phyloP scores from a whole-genome alignment of 495 filamentous ascomycete genomes.

The Podospora tetraspora region DNA sequence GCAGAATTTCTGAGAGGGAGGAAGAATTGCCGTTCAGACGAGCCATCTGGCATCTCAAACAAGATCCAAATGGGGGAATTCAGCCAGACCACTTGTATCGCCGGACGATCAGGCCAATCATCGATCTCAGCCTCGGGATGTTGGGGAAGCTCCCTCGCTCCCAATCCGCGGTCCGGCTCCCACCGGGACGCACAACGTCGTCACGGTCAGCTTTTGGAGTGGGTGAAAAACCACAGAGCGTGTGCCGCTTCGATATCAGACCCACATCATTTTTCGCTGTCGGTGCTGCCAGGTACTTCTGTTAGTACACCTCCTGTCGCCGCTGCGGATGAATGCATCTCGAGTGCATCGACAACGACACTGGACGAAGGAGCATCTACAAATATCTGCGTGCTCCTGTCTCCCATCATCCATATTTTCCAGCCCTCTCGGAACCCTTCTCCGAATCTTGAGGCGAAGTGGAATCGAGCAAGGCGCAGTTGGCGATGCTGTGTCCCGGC shows the following conservation, averaged over 20 bases:
- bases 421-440: neutral
- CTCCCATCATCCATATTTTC: neutral
- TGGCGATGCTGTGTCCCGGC: neutral
- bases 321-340: neutral
- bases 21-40: neutral
- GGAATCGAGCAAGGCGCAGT: constrained; percentile 7
- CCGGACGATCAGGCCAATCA: constrained; percentile 16
- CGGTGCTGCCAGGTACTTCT: constrained; percentile 14
- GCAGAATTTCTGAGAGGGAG: neutral
- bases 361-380: neutral
- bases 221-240: constrained; percentile 5
- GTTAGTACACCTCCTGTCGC: constrained; percentile 9
- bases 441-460: neutral
- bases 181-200: neutral
- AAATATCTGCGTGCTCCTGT: neutral
- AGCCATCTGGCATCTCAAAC: constrained; percentile 1
- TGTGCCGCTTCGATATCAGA: neutral
- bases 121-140: constrained; percentile 7
- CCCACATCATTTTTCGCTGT: constrained; percentile 8
- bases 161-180: constrained; percentile 11
- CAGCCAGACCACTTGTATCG: constrained; percentile 19
- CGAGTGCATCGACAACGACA: neutral
- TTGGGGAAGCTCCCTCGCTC: constrained; percentile 23
- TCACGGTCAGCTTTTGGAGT: constrained; percentile 25
- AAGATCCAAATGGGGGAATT: constrained; percentile 15